A percentile compares a stretch with the other conserved stretches of the same genome.
These are phyloP conservation scores for Chenopodium quinoa DNA, from an alignment of 148 eudicot species.

Conservation along the genomic window DNA sequence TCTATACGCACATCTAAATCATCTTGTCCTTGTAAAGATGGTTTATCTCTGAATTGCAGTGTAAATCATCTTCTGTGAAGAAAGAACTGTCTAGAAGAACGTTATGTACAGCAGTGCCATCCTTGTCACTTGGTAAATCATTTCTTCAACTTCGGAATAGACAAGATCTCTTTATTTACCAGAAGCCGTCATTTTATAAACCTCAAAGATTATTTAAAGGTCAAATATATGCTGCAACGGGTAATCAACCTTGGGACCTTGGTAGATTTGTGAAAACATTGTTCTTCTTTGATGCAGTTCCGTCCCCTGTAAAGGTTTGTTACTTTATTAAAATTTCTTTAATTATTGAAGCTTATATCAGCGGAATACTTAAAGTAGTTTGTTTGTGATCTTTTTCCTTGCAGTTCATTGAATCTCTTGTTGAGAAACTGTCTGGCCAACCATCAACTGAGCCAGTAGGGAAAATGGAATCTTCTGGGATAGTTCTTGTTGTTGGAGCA, in stretches of 20 bases:
- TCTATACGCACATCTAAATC: neutral
- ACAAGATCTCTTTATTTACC: conserved; percentile 29
- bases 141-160: conserved; percentile 50
- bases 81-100: conserved; percentile 42
- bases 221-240: conserved; percentile 51
- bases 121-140: conserved; percentile 53
- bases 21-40: conserved; percentile 9
- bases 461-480: conserved; percentile 74
- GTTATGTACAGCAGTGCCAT: conserved; percentile 31
- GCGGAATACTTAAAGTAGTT: conserved; percentile 1
- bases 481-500: conserved; percentile 82
- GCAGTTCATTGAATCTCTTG: conserved; percentile 71
- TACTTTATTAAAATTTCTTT: conserved; percentile 14
- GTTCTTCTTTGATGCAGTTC: conserved; percentile 88
- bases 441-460: conserved; percentile 59
- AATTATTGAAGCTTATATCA: conserved; percentile 5
- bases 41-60: conserved; percentile 41
- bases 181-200: conserved; percentile 28
- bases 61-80: conserved; percentile 41
- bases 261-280: conserved; percentile 87
- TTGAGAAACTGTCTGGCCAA: conserved; percentile 61
- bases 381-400: conserved; percentile 7
- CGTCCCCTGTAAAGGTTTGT: conserved; percentile 84
- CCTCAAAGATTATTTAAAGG: conserved; percentile 50
- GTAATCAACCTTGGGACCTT: conserved; percentile 86